A percentile compares a stretch with the other conserved stretches of the same genome.
These are phyloP conservation scores for Lithospermum erythrorhizon DNA, from an alignment of 257 asterid genomes.

Conservation along the genomic window DNA sequence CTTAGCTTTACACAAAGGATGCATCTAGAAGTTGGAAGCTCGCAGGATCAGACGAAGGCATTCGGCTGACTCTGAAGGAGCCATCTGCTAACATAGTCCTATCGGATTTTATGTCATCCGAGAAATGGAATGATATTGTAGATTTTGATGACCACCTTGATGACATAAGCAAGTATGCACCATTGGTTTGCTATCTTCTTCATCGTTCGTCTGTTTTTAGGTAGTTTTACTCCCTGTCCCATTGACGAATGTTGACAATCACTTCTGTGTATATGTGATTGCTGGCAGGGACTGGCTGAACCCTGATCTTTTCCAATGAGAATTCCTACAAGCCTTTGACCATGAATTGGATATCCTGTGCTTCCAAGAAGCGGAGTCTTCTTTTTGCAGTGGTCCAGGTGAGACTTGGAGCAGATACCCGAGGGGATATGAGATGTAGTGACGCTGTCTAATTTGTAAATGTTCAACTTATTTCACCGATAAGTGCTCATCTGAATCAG, in stretches of 20 bases:
- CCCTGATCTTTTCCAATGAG: slow-evolving; percentile 49
- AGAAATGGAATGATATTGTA: slow-evolving; percentile 60
- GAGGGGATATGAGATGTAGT: neutral
- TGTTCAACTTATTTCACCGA: neutral
- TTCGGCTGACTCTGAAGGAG: slow-evolving; percentile 50
- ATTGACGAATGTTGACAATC: neutral
- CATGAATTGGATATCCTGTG: neutral
- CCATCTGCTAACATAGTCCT: slow-evolving; percentile 81
- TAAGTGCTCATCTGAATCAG: neutral
- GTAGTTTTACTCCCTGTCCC: too few species aligned
- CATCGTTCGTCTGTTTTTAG: too few species aligned
- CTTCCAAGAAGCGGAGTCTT: neutral
- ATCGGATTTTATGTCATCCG: slow-evolving; percentile 67
- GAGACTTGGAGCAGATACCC: neutral
- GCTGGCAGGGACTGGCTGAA: slow-evolving; percentile 74
- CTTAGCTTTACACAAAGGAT: slow-evolving; percentile 70
- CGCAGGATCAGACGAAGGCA: slow-evolving; percentile 50
- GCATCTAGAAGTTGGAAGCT: slow-evolving; percentile 81
- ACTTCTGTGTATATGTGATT: slow-evolving; percentile 7
- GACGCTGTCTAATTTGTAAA: neutral
- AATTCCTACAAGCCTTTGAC: neutral
- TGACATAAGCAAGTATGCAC: slow-evolving; percentile 71
- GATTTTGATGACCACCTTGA: slow-evolving; percentile 97
- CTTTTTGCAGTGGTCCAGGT: neutral
- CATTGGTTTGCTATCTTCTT: slow-evolving; percentile 7